Evolutionary conservation across 768 basidiomycete species (phyloP).

Genomic region (Russula ochroleuca): DNA sequence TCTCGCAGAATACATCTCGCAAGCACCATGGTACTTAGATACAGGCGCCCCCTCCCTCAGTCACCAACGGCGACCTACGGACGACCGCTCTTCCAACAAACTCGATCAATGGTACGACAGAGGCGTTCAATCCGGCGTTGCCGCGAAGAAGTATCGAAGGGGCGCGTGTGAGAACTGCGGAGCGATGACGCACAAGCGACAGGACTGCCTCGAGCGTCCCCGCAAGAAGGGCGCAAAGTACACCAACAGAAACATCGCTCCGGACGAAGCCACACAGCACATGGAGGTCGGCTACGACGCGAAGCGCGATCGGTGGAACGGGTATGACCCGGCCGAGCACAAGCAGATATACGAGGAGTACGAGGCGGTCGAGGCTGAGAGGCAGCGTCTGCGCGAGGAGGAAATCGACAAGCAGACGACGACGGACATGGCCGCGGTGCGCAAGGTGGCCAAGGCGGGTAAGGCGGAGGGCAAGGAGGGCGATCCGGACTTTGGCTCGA

Average conservation of each 20-base stretch:
- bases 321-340: constrained; percentile 89
- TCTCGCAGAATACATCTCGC: constrained; percentile 88
- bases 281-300: constrained; percentile 78
- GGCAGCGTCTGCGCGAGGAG: constrained; percentile 89
- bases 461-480: constrained; percentile 63
- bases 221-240: constrained; percentile 94
- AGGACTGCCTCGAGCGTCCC: constrained; percentile 94
- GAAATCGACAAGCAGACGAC: constrained; percentile 97
- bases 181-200: constrained; percentile 86
- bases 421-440: constrained; percentile 83
- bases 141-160: constrained; percentile 94
- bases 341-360: constrained; percentile 90
- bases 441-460: constrained; percentile 92
- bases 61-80: constrained; percentile 76
- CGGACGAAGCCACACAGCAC: constrained; percentile 88
- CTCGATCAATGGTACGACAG: constrained; percentile 92
- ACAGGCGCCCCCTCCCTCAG: constrained; percentile 89
- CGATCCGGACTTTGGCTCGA: constrained; percentile 94
- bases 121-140: constrained; percentile 77
- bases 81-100: constrained; percentile 57
- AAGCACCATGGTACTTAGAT: constrained; percentile 98
- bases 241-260: constrained; percentile 82
- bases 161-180: constrained; percentile 99
- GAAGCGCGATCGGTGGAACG: constrained; percentile 98
- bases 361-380: constrained; percentile 82